Evolutionary conservation across 306 rosid species (phyloP).

Genomic region (Vigna radiata): DNA sequence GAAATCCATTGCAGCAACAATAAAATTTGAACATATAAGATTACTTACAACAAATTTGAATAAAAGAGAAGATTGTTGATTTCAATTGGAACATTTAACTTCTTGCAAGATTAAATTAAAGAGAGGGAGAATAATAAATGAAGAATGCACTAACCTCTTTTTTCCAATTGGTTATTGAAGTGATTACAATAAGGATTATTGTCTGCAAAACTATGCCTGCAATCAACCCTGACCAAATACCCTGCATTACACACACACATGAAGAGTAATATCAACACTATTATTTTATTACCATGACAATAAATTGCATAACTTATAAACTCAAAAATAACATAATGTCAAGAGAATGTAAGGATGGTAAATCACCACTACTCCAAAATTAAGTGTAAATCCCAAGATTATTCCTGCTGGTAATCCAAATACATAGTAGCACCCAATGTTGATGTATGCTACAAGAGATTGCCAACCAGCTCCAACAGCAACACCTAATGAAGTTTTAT

Average conservation of each 20-base stretch:
- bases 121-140: not conserved
- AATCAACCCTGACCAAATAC: slow-evolving; percentile 86
- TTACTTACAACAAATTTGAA: not conserved
- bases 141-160: slow-evolving; percentile 58
- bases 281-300: too few species aligned
- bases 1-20: slow-evolving; percentile 27
- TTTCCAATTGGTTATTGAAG: slow-evolving; percentile 68
- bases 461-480: slow-evolving; percentile 97
- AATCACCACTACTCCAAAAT: slow-evolving; percentile 66
- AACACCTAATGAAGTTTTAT: slow-evolving; percentile 58
- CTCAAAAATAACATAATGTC: not conserved
- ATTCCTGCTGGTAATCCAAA: slow-evolving; percentile 85
- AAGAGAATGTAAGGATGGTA: not conserved
- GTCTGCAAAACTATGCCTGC: slow-evolving; percentile 79
- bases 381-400: slow-evolving; percentile 68
- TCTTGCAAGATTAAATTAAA: not conserved
- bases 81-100: not conserved
- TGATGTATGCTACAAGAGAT: slow-evolving; percentile 78
- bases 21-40: not conserved
- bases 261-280: too few species aligned
- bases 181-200: slow-evolving; percentile 59
- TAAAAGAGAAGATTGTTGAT: not conserved
- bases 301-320: too few species aligned
- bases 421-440: slow-evolving; percentile 71
- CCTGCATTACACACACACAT: slow-evolving; percentile 48